A percentile compares a stretch with the other conserved stretches of the same genome.
Conservation (phyloP, 2,329 filamentous ascomycete genomes). For the Camillea tinctor region DNA sequence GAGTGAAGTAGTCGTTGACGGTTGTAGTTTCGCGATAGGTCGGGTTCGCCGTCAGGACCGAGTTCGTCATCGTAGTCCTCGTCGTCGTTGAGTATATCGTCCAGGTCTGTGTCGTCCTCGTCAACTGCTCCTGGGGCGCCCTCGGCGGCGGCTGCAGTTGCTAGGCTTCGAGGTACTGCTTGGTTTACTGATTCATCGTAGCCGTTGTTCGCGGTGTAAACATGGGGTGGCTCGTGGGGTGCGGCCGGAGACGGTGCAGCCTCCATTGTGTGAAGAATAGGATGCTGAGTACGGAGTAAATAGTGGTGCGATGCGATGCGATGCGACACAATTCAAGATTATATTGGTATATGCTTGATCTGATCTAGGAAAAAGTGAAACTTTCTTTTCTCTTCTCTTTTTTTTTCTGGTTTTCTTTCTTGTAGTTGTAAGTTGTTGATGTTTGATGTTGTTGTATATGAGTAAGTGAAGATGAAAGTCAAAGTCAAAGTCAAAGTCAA, state of each 20-base stretch:
- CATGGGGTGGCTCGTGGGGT: constrained; percentile 46
- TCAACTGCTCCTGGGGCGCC: constrained; percentile 28
- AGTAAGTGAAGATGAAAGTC: no score
- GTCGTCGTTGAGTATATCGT: constrained; percentile 44
- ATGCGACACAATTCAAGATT: no score
- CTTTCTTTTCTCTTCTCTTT: no score
- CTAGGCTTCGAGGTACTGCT: constrained; percentile 13
- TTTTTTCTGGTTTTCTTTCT: no score
- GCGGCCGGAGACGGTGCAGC: constrained; percentile 33
- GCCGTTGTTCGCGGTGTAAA: constrained; percentile 43
- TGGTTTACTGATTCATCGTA: constrained; percentile 40
- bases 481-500: no score
- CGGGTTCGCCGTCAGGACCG: constrained; percentile 54
- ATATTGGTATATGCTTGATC: no score
- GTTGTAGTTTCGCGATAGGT: constrained; percentile 86
- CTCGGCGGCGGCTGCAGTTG: constrained; percentile 30
- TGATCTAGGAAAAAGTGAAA: no score
- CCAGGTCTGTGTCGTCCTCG: constrained; percentile 36
- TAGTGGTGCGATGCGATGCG: no score
- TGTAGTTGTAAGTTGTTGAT: no score
- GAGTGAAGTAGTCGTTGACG: constrained; percentile 72
- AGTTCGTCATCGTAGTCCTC: constrained; percentile 48
- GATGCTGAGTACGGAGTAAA: background rate
- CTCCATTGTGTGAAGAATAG: constrained; percentile 16
- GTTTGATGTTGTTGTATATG: no score